Conservation (phyloP, 73 alveolate species). For the Blepharisma stoltei region DNA sequence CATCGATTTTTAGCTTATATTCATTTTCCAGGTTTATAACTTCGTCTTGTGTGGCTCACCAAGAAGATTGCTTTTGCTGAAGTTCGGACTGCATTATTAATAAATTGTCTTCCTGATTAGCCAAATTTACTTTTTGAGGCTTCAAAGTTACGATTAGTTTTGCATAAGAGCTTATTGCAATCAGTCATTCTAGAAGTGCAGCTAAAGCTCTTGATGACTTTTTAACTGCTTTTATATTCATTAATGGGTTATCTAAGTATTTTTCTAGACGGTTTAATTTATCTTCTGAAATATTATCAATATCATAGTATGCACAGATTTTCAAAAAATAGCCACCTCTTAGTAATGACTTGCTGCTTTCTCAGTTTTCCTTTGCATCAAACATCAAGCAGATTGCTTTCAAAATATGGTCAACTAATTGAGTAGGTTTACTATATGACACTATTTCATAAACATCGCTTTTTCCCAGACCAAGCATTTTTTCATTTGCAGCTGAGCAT, state of each 20-base stretch:
- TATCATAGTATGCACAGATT: slow-evolving; percentile 59
- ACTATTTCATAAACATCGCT: slow-evolving; percentile 59
- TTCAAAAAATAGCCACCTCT: slow-evolving; percentile 39
- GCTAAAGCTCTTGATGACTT: slow-evolving; percentile 65
- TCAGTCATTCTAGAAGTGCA: slow-evolving; percentile 71
- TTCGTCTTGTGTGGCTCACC: slow-evolving; percentile 60
- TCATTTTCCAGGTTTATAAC: slow-evolving; percentile 72
- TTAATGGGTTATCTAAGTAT: slow-evolving; percentile 52
- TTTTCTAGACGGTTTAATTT: slow-evolving; percentile 42
- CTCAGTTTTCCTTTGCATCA: slow-evolving; percentile 71
- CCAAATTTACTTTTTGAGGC: slow-evolving; percentile 82
- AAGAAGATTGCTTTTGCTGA: slow-evolving; percentile 70
- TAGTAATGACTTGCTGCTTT: slow-evolving; percentile 47
- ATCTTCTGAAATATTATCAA: slow-evolving; percentile 37
- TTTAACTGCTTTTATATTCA: slow-evolving; percentile 49
- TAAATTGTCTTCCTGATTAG: slow-evolving; percentile 74
- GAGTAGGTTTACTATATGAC: slow-evolving; percentile 74
- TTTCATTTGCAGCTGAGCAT: slow-evolving; percentile 78
- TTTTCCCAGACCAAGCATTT: slow-evolving; percentile 74
- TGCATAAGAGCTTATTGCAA: slow-evolving; percentile 68
- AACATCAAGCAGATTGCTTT: slow-evolving; percentile 79
- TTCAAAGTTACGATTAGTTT: slow-evolving; percentile 37
- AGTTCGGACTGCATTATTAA: slow-evolving; percentile 54
- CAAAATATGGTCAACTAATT: slow-evolving; percentile 68
- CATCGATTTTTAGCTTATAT: slow-evolving; percentile 77